Base-by-base conservation (phyloP, 805 yeast species). In the Saccharomycopsis babjevae region DNA sequence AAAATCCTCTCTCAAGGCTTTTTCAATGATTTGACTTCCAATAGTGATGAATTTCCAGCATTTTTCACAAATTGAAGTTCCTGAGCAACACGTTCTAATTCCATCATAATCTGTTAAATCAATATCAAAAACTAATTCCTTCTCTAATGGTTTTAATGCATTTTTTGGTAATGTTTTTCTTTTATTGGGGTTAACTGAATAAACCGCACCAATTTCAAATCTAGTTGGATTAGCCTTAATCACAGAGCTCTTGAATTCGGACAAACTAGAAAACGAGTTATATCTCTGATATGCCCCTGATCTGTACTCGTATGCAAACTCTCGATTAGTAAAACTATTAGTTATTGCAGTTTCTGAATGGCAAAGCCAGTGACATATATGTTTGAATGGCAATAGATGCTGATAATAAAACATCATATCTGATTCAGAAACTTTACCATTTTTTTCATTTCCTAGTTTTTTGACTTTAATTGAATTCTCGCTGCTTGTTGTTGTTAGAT, bases 51-150 rank as follows among this genome's bases (percentile, higher is more conserved):
- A 94, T 64, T 83, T 85, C 99, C 99, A 94, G 76, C 99, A 94
- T 71, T 88, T 89, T 40, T 73, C 74, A 72, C 99, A 94, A 59
- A 94, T 91, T 42, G 78, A 80, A 0, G 97, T 90, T 54, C 88
- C 92, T 13, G 83, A 76, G 71, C 99, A 94, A 73, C 99, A 94
- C 0, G 97, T 93, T 74, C 99, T 84, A 66, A 89, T 82, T 30
- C 85, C 88, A 73, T 93, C 98, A 71, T 94, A 94, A 76, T 94
- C 99, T 30, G 97, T 94, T 78, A 94, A 83, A 85, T 94, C 99
- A 66, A 94, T 93, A 83, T 94, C 99, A 66, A 94, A 87, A 6
- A 92, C 97, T 61, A 94, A 77, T 71, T 94, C 99, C 71, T 94
- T 94, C 66, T 83, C 78, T 39, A 86, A 68, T 0, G 99, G 94